Percentiles rank a stretch among this genome's conserved stretches.
phyloP scores from a whole-genome alignment of 2,329 filamentous ascomycete genomes.

The Thermochaetoides dissita region DNA sequence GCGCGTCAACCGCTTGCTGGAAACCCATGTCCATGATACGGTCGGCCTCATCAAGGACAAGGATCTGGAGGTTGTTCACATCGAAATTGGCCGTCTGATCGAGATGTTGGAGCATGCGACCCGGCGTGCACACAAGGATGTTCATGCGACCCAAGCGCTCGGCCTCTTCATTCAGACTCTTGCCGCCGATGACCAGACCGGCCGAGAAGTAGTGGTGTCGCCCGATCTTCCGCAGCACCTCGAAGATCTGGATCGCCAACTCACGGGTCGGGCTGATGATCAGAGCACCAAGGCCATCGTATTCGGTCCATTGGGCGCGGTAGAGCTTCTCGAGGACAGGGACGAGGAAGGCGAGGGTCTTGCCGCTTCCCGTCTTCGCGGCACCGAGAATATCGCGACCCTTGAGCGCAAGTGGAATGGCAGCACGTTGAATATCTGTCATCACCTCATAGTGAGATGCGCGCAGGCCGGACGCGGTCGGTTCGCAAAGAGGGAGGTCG shows the following conservation, averaged over 20 bases:
- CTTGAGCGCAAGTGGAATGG: conserved; percentile 77
- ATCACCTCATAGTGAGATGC: conserved; percentile 78
- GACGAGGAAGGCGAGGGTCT: conserved; percentile 84
- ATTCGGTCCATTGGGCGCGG: conserved; percentile 74
- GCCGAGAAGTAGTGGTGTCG: conserved; percentile 83
- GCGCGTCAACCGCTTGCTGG: conserved; percentile 75
- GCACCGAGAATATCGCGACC: conserved; percentile 81
- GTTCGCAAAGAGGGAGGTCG: conserved; percentile 71
- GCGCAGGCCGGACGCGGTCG: conserved; percentile 66
- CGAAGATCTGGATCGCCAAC: conserved; percentile 91
- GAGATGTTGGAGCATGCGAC: conserved; percentile 87
- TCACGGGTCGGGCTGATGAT: conserved; percentile 91
- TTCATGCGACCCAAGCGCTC: conserved; percentile 85
- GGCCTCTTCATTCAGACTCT: conserved; percentile 74
- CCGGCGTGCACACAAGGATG: conserved; percentile 88
- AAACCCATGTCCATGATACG: conserved; percentile 98
- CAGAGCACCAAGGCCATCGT: conserved; percentile 81
- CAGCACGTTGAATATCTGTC: conserved; percentile 81
- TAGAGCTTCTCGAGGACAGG: conserved; percentile 89
- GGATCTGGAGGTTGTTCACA: conserved; percentile 77
- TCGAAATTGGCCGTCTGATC: conserved; percentile 87
- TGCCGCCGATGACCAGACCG: conserved; percentile 85
- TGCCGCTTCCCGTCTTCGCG: conserved; percentile 89
- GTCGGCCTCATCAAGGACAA: conserved; percentile 92
- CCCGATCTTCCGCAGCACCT: conserved; percentile 81